Conservation (phyloP, 805 yeast genomes). For the Suhomyces sp. region DNA sequence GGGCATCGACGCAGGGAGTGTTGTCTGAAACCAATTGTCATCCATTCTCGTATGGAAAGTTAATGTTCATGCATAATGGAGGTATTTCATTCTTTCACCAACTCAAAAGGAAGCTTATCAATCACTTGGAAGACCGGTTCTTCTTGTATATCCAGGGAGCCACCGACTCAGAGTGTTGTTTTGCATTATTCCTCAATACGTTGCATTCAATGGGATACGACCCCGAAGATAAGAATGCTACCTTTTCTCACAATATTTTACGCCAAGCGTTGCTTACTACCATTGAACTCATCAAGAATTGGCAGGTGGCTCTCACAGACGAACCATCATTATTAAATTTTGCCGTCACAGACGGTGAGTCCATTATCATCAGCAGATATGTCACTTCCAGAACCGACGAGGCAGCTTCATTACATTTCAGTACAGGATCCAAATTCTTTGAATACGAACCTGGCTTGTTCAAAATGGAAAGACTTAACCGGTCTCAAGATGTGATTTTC, state of each 20-base stretch:
- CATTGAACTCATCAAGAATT: constrained; percentile 69
- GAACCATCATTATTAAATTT: constrained; percentile 85
- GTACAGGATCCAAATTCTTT: constrained; percentile 87
- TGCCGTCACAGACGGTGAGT: constrained; percentile 91
- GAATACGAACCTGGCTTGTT: constrained; percentile 91
- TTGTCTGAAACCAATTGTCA: constrained; percentile 95
- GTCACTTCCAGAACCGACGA: constrained; percentile 88
- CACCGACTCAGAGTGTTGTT: constrained; percentile 94
- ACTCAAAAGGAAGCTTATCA: constrained; percentile 71
- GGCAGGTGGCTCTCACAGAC: constrained; percentile 65
- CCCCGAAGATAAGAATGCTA: constrained; percentile 42
- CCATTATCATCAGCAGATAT: constrained; percentile 84
- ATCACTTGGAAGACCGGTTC: constrained; percentile 75
- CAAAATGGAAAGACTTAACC: constrained; percentile 88
- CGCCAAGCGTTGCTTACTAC: constrained; percentile 71
- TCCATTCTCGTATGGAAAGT: constrained; percentile 82
- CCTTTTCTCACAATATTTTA: constrained; percentile 53
- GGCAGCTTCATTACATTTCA: constrained; percentile 93
- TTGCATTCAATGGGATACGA: constrained; percentile 73
- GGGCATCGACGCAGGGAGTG: constrained; percentile 96
- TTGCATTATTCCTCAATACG: constrained; percentile 82
- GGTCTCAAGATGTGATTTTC: constrained; percentile 93
- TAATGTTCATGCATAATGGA: constrained; percentile 98
- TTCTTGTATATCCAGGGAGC: constrained; percentile 85
- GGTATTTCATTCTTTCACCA: constrained; percentile 70